Conservation (phyloP, 495 filamentous ascomycete genomes). For the Pyrenula massariospora region DNA sequence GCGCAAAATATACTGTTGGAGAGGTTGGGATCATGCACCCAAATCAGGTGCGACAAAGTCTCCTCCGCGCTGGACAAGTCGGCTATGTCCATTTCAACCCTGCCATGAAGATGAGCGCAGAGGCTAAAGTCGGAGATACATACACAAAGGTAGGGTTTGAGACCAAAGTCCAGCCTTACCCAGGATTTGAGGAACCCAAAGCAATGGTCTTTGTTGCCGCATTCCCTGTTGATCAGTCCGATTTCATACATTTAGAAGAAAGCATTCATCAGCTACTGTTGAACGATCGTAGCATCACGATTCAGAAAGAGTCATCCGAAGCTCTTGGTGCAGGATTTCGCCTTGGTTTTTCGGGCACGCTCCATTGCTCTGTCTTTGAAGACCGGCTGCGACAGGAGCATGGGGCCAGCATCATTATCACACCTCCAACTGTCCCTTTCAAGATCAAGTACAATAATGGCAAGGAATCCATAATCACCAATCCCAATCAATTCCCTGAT, state of each 20-base stretch:
- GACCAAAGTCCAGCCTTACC: conserved; percentile 63
- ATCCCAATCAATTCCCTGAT: conserved; percentile 79
- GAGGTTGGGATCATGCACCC: conserved; percentile 98
- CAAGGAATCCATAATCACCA: conserved; percentile 61
- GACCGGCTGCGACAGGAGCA: conserved; percentile 93
- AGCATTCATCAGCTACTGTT: conserved; percentile 88
- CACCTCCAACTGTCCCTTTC: conserved; percentile 86
- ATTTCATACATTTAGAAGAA: conserved; percentile 81
- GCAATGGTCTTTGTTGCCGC: conserved; percentile 98
- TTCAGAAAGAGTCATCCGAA: conserved; percentile 88
- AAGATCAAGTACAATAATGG: conserved; percentile 70
- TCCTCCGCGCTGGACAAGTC: conserved; percentile 81
- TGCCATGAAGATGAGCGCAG: conserved; percentile 90
- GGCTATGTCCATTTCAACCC: conserved; percentile 96
- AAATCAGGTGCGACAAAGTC: conserved; percentile 65
- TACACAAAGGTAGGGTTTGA: conserved; percentile 78
- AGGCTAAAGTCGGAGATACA: conserved; percentile 92
- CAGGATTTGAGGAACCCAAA: conserved; percentile 94
- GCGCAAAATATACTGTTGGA: conserved; percentile 77
- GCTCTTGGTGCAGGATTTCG: conserved; percentile 91
- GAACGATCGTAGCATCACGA: conserved; percentile 88
- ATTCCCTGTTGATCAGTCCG: conserved; percentile 80
- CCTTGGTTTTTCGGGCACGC: conserved; percentile 85
- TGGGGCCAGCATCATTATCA: conserved; percentile 92
- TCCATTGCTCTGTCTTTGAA: conserved; percentile 97